Evolutionary conservation across 2,329 filamentous ascomycete species (phyloP).

Genomic region (Colletotrichum chlorophyti): DNA sequence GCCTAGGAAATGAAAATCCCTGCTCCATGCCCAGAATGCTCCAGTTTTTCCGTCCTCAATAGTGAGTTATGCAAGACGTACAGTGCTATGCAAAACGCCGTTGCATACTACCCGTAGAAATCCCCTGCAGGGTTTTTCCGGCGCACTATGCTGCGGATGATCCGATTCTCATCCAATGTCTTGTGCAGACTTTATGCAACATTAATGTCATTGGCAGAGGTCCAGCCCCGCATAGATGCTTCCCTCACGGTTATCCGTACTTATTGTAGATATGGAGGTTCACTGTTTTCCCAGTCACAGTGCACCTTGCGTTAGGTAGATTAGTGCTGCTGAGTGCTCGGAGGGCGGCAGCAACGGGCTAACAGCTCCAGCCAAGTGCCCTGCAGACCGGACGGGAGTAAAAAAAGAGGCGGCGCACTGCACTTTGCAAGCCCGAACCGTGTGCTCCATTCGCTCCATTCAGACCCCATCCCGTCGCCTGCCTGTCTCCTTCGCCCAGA

Average conservation of each 20-base stretch:
- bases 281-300: too few species aligned
- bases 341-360: background rate
- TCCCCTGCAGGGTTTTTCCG: conserved; percentile 23
- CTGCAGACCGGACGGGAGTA: conserved; percentile 22
- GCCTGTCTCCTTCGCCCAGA: conserved; percentile 22
- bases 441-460: conserved; percentile 9
- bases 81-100: background rate
- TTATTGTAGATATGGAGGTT: too few species aligned
- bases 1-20: conserved; percentile 18
- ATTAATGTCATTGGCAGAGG: conserved; percentile 1
- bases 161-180: background rate
- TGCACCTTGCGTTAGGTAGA: too few species aligned
- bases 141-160: too few species aligned
- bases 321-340: too few species aligned
- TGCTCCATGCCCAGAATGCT: background rate
- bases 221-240: conserved; percentile 20
- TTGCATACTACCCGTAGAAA: background rate
- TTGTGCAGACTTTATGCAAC: conserved; percentile 17
- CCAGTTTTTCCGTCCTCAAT: background rate
- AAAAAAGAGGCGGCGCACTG: conserved; percentile 25
- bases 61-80: conserved; percentile 9
- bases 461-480: conserved; percentile 14
- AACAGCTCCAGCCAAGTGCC: conserved; percentile 10
- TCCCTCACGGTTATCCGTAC: background rate
- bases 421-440: conserved; percentile 25